Evolutionary conservation across 805 yeast genomes (phyloP).

Genomic region (Tetrapisispora namnaoensis): DNA sequence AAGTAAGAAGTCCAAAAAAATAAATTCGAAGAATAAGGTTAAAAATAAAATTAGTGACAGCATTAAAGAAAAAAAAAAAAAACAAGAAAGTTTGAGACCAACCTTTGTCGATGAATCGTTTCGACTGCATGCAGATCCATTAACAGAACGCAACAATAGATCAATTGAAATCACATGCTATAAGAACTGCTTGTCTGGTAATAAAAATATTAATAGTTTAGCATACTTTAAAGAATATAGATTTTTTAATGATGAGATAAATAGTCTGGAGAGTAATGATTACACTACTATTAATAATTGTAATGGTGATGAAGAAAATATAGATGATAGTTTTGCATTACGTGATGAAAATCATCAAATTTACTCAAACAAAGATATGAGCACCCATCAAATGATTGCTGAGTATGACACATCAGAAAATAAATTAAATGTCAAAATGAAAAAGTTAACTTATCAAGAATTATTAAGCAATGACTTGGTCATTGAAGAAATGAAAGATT

Average conservation of each 20-base stretch:
- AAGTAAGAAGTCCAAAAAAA: neutral
- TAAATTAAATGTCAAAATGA: conserved; percentile 1
- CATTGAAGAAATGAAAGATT: conserved; percentile 2
- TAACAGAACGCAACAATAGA: neutral
- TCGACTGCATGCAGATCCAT: conserved; percentile 1
- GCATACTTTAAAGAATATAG: neutral
- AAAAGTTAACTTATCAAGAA: conserved; percentile 1
- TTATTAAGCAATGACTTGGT: neutral
- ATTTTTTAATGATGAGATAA: neutral
- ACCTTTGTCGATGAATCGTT: conserved; percentile 2
- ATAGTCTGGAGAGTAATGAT: neutral
- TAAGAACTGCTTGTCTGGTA: neutral
- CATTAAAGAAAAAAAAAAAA: neutral
- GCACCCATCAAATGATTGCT: conserved; percentile 3
- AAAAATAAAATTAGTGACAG: neutral
- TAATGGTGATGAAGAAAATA: neutral
- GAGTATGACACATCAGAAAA: neutral
- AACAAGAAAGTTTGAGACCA: conserved; percentile 1
- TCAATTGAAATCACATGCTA: neutral
- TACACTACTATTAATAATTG: neutral
- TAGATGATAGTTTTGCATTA: neutral
- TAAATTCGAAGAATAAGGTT: neutral
- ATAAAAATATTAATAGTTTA: neutral
- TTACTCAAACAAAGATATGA: conserved; percentile 1
- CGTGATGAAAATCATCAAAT: neutral